These are phyloP conservation scores for Fusarium caatingaense DNA, from an alignment of 2,329 filamentous ascomycete species.

Conservation along the genomic window DNA sequence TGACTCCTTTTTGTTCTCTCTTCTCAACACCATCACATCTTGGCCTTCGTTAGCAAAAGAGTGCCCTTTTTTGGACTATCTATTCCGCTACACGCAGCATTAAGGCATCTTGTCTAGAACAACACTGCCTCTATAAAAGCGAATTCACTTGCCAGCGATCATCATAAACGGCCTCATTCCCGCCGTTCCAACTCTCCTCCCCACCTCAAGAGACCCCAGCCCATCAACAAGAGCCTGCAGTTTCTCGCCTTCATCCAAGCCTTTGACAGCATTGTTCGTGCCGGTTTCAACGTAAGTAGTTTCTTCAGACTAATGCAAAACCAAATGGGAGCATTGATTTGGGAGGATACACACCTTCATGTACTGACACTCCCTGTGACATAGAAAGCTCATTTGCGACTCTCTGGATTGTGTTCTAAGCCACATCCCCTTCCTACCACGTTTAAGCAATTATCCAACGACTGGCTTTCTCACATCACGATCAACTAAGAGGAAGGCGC, in stretches of 20 bases:
- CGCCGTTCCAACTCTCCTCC: neutral
- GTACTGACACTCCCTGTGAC: neutral
- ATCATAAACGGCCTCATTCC: neutral
- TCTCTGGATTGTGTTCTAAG: neutral
- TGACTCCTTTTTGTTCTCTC: neutral
- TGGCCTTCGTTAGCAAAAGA: slow-evolving; percentile 31
- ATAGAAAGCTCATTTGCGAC: neutral
- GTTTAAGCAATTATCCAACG: neutral
- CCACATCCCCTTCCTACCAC: neutral
- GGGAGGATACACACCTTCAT: neutral
- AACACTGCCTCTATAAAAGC: slow-evolving; percentile 28
- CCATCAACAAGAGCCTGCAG: neutral
- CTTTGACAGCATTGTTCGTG: neutral
- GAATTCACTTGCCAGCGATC: slow-evolving; percentile 31
- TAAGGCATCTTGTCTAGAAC: slow-evolving; percentile 42
- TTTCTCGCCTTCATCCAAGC: neutral
- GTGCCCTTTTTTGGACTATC: slow-evolving; percentile 43
- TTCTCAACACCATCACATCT: slow-evolving; percentile 29
- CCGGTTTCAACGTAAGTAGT: slow-evolving; percentile 2
- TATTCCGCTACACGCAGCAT: slow-evolving; percentile 45
- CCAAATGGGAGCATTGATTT: neutral
- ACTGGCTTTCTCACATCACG: neutral
- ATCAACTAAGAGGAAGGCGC: neutral
- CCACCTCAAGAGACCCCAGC: neutral
- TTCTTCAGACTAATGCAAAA: neutral